Evolutionary conservation across 1,284 basidiomycete genomes (phyloP), one percentile per base, ranked within the genome.

Genomic region (Gomphus bonarii): DNA sequence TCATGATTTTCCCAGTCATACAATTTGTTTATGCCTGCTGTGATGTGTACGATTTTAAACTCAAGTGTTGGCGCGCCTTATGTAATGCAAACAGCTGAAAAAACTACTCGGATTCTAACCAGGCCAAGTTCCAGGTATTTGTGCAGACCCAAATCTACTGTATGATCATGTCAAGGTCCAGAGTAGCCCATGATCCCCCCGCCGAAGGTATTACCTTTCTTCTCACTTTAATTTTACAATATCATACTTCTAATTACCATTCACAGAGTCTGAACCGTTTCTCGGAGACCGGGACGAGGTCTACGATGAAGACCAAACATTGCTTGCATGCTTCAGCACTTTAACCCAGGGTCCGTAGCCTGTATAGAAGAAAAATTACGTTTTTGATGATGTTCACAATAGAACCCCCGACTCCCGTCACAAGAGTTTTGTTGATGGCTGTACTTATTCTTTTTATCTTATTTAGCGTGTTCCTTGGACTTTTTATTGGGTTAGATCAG

Each of bases 401-500:
- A 58, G 85, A 91, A 62, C 85, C 89, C 1, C 77, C 94, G 36
- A 91, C 91, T 0, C 78, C 84, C n/a, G 78, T 97, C 60, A 88
- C 92, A 58, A 88, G 91, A 72, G 74, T 92, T 56, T 81, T 98
- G 1, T 80, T 91, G 14, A 74, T 85, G 14, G 71, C 89, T 50
- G 80, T 82, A 0, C 77, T 98, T 59, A 65, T 90, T 33, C 77
- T 97, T 56, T 77, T 98, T 8, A 75, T 97, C 38, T 75, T 95
- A 53, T 82, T 83, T 60, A 87, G 89, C 20, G 80, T 92, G 22
- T 95, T 97, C 70, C 84, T 95, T 61, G 95, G 95, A 9, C 77
- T 99, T 6, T 98, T 95, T 70, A 88, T 89, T 28, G 92, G 91
- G 6, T 84, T 88, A 1, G 84, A 92, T 66, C 82, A 86, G 66